Conservation (phyloP, 345 rosid genomes). For the Theobroma cacao region DNA sequence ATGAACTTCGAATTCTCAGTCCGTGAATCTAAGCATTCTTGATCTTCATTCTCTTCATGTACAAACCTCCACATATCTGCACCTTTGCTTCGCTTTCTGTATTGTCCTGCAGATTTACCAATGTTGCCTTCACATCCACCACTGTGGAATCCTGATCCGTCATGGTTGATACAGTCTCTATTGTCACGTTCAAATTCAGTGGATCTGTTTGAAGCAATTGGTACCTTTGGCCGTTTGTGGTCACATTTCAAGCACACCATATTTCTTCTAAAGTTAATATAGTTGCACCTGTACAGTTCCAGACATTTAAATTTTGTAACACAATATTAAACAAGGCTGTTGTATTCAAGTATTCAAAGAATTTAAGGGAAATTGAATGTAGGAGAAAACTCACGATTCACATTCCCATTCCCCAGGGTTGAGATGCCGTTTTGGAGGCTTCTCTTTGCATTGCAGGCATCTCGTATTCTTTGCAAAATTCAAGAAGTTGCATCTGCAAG, state of each 20-base stretch:
- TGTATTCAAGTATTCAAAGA: not conserved
- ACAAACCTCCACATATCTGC: conserved; percentile 51
- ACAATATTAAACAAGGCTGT: not conserved
- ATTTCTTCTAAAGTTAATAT: conserved; percentile 78
- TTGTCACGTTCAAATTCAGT: conserved; percentile 5
- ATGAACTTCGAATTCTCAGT: conserved; percentile 28
- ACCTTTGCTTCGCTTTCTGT: conserved; percentile 17
- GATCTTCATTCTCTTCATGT: conserved; percentile 31
- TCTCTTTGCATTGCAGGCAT: conserved; percentile 75
- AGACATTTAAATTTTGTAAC: not conserved
- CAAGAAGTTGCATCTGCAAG: conserved; percentile 73
- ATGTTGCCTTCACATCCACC: not conserved
- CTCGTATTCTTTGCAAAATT: conserved; percentile 83
- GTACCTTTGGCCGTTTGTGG: conserved; percentile 62
- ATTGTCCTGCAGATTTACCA: not conserved
- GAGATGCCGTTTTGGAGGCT: conserved; percentile 69
- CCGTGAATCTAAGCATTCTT: conserved; percentile 10
- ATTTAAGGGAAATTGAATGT: not conserved
- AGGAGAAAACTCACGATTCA: conserved; percentile 63
- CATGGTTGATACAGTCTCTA: not conserved
- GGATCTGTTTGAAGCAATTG: conserved; percentile 24
- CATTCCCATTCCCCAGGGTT: conserved; percentile 98
- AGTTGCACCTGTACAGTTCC: conserved; percentile 59
- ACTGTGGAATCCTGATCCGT: not conserved
- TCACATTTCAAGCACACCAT: conserved; percentile 82